Evolutionary conservation across 345 rosid genomes (phyloP).

Genomic region (Firmiana major): DNA sequence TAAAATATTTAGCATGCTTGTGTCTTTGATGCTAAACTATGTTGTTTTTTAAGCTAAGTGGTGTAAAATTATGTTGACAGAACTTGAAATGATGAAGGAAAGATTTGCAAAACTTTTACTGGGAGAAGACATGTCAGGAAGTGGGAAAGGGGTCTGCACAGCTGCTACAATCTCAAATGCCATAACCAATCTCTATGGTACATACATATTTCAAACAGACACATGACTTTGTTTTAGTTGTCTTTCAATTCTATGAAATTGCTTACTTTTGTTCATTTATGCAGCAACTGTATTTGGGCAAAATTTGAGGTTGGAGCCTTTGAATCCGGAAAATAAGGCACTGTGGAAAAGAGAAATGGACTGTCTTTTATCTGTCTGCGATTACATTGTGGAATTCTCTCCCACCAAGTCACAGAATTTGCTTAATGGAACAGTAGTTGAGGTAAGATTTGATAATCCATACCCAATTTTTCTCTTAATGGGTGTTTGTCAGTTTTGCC

Average conservation of each 20-base stretch:
- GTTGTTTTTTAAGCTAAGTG: not conserved
- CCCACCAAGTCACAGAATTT: slow-evolving; percentile 61
- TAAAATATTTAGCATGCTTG: slow-evolving; percentile 4
- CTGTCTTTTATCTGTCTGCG: slow-evolving; percentile 80
- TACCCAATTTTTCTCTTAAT: not conserved
- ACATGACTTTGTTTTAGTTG: not conserved
- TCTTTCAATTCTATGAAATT: not conserved
- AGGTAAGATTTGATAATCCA: slow-evolving; percentile 37
- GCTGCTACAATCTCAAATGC: slow-evolving; percentile 88
- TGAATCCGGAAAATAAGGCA: slow-evolving; percentile 70
- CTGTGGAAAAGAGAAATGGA: slow-evolving; percentile 94
- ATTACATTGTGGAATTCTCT: slow-evolving; percentile 68
- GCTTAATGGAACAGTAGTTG: slow-evolving; percentile 55
- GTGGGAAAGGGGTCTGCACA: slow-evolving; percentile 92
- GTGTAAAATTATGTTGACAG: slow-evolving; percentile 28
- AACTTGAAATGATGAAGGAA: slow-evolving; percentile 83
- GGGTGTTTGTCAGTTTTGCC: not conserved
- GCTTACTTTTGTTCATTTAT: not conserved
- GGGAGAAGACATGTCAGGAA: slow-evolving; percentile 97
- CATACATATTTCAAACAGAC: not conserved
- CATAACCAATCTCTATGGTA: slow-evolving; percentile 94
- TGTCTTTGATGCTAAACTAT: not conserved
- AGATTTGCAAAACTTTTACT: slow-evolving; percentile 85
- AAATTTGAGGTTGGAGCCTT: slow-evolving; percentile 72
- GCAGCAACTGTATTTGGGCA: slow-evolving; percentile 95